Evolutionary conservation across 2,329 filamentous ascomycete genomes (phyloP), one percentile per base, ranked within the genome.

Genomic region (Aureobasidium pullulans): DNA sequence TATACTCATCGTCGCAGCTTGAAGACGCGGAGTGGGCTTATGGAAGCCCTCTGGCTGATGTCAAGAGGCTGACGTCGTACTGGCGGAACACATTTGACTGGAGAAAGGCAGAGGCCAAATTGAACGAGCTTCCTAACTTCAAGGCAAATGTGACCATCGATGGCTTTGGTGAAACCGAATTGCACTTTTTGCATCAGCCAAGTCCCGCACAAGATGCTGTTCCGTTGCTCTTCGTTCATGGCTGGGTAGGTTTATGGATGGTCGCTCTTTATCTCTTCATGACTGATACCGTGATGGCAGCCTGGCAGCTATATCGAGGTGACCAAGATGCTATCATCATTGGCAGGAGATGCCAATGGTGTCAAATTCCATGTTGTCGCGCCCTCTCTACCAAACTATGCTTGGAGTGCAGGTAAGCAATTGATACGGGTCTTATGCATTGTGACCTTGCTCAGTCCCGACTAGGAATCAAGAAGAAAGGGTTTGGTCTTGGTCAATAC

Each of bases 241-340:
- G 85, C 13, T 88, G 79, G 68, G 60, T 56, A 60, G 53, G 28
- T 37, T 28, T 31, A 19, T 11, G 9, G 32, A 10, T 15, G 15
- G 10, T 42, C 36, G 11, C 28, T 42, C 42, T n/a, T 46, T 44
- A 7, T 43, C 28, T 31, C n/a, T 3, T 29, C 11, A 15, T 3
- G 15, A n/a, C 16, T 50, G 29, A 47, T n/a, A 3, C 28, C 43
- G 15, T 19, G 15, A 34, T 15, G 3, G 11, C 13, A 60, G 82
- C 87, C 87, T 0, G 87, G 87, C 1, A 85, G 81, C 63, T 89
- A 88, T 67, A 68, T 87, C 48, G 86, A 90, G 71, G 84, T 83
- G 2, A 71, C 74, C 19, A 88, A 87, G 66, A 73, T 89, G 47
- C 73, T 90, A 0, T 69, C 72, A 1, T 64, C 77, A 1, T 69